A percentile compares a stretch with the other conserved stretches of the same genome.
phyloP scores from a whole-genome alignment of 306 rosid genomes.

The Pyrus pyrifolia region DNA sequence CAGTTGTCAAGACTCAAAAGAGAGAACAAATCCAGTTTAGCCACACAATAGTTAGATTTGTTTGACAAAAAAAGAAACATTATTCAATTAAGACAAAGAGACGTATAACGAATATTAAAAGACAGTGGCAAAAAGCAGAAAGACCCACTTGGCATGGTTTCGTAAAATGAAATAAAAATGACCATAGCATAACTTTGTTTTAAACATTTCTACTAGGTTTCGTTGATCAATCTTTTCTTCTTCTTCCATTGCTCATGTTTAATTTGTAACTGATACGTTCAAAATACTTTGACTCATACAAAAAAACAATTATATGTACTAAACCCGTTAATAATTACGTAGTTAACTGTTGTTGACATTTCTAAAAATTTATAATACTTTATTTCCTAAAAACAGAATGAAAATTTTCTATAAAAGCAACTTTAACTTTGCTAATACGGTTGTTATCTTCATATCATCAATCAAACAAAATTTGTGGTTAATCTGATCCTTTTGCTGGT shows the following conservation, averaged over 20 bases:
- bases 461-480: neutral
- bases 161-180: neutral
- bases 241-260: neutral
- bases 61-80: neutral
- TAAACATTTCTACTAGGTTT: neutral
- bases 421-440: neutral
- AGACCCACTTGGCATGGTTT: neutral
- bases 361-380: too few relatives aligned
- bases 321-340: too few relatives aligned
- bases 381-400: neutral
- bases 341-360: neutral
- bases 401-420: neutral
- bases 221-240: neutral
- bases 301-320: too few relatives aligned
- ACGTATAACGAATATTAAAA: neutral
- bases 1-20: neutral
- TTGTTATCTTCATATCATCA: neutral
- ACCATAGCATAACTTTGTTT: neutral
- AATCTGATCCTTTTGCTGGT: too few relatives aligned
- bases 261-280: too few relatives aligned
- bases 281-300: neutral
- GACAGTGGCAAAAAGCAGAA: neutral
- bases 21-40: neutral
- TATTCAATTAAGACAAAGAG: neutral
- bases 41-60: neutral